Evolutionary conservation across 2,329 filamentous ascomycete species (phyloP), one percentile per base, ranked within the genome.

Genomic region (Aspergillus hortae): DNA sequence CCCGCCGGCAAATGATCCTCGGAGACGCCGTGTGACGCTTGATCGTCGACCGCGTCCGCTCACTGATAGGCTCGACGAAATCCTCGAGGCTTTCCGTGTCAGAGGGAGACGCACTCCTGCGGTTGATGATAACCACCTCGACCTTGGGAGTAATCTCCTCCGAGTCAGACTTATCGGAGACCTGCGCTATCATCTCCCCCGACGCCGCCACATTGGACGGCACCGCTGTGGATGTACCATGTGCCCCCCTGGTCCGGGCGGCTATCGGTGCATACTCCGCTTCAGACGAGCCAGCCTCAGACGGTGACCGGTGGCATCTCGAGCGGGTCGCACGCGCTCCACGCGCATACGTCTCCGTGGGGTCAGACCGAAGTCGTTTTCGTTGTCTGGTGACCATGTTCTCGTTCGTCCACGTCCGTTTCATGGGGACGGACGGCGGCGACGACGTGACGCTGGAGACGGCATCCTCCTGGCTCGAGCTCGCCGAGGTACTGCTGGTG

Each of bases 91-190:
- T 44, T 48, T 48, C 51, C 23, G 19, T 17, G 11, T 19, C 40
- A 25, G 32, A 36, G 32, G 44, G 27, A 27, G 36, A 45, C 36
- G 10, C 45, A 33, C 46, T 52, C 48, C 55, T 58, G n/a, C 53
- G 52, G 38, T 69, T 67, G 49, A 66, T 40, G n/a, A 70, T 62
- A 14, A 69, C 67, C 1, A 69, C 67, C 52, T 68, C 65, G 10
- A 69, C 49, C 33, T 57, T 44, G 12, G 44, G 30, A 7, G 38
- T 46, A 27, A 25, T 48, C 25, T 10, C 21, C 15, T 35, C 40
- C 27, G 30, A 32, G 27, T 42, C 19, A 14, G 15, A 21, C 9
- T 17, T n/a, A 21, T 42, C 19, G 4, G 15, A 14, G 5, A 10
- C 40, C 40, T 42, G n/a, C 14, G 17, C n/a, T 23, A 19, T 42